A percentile compares a stretch with the other conserved stretches of the same genome.
Conservation (phyloP, 441 rosid genomes). For the Syzygium syzygioides region DNA sequence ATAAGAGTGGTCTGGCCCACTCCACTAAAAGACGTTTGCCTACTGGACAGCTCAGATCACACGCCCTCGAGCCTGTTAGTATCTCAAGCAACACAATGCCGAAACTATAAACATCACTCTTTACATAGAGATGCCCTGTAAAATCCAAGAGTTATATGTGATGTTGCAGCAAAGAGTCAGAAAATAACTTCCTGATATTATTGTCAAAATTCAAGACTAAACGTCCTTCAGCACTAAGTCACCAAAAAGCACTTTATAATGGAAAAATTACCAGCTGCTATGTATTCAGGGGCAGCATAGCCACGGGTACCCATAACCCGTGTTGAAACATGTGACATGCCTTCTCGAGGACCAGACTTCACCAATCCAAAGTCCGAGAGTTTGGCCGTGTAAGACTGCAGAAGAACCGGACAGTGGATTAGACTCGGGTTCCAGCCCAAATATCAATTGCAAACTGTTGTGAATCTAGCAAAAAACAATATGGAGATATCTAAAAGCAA, state of each 20-base stretch:
- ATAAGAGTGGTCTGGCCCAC: background rate
- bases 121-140: background rate
- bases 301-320: constrained; percentile 1
- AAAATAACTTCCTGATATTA: background rate
- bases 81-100: background rate
- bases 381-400: constrained; percentile 11
- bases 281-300: constrained; percentile 9
- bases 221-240: no score
- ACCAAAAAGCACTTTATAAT: background rate
- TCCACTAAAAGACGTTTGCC: background rate
- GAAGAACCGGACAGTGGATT: background rate
- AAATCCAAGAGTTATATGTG: background rate
- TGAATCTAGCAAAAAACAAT: background rate
- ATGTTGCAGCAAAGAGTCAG: background rate
- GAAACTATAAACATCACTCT: background rate
- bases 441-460: background rate
- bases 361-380: constrained; percentile 13
- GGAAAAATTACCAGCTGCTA: background rate
- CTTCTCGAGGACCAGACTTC: background rate
- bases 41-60: background rate
- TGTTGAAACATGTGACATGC: constrained; percentile 1
- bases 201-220: background rate
- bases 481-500: background rate
- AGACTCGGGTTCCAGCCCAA: background rate
- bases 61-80: background rate